Evolutionary conservation across 768 basidiomycete species (phyloP).

Genomic region (Boletus rubroflammeus): DNA sequence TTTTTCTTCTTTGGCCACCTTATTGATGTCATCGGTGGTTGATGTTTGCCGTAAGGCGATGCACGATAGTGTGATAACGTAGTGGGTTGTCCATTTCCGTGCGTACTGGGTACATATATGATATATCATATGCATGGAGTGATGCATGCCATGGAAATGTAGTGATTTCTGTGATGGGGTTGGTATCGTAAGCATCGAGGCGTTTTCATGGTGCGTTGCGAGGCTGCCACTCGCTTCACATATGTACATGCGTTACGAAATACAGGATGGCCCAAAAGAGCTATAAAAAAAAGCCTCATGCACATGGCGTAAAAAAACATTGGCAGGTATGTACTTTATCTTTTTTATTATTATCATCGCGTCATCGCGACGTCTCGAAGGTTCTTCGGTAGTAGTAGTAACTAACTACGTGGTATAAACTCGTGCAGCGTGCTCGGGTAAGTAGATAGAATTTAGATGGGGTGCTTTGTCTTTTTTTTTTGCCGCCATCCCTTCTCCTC

Average conservation of each 20-base stretch:
- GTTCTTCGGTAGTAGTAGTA: neutral
- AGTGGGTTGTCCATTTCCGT: neutral
- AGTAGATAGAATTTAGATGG: too few relatives aligned
- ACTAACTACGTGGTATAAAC: neutral
- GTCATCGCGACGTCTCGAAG: neutral
- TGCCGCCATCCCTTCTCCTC: neutral
- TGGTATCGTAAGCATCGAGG: neutral
- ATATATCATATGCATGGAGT: neutral
- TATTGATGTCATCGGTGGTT: neutral
- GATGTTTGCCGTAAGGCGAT: neutral
- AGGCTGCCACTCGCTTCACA: constrained; percentile 14
- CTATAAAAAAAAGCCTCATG: constrained; percentile 1
- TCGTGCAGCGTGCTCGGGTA: neutral
- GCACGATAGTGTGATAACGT: neutral
- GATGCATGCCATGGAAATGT: neutral
- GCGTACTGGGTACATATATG: neutral
- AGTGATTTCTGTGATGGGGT: neutral
- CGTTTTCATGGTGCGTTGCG: neutral
- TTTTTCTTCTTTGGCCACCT: neutral
- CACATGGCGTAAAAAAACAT: constrained; percentile 1
- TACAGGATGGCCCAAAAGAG: too few relatives aligned
- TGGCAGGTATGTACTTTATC: neutral
- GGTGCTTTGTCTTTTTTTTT: neutral
- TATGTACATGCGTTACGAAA: too few relatives aligned
- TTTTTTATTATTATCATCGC: neutral